Base-by-base conservation (phyloP, 192 early-diverging fungal species). In the Rhizophagus sp. region DNA sequence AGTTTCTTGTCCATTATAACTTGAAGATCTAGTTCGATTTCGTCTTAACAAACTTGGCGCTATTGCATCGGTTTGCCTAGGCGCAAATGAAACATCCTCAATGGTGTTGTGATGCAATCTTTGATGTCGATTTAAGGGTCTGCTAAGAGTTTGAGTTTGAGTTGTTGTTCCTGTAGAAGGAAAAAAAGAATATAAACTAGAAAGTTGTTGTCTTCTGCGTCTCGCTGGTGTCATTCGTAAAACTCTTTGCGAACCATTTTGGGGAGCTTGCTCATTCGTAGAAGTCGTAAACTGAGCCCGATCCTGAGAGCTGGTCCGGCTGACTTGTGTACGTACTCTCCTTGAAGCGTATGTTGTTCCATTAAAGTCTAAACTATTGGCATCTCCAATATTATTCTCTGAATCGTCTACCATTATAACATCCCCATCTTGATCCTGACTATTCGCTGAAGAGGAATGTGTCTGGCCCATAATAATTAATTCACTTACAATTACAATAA, bases 381-480 rank as follows among this genome's bases (percentile, higher is more conserved):
- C 71, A 73, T 49, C 41, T 12, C 24, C 39, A 27, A 49, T 33
- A 25, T 49, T 50, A 25, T 36, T 44, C 19, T 73, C 71, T 25
- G 71, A 52, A 73, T 73, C 47, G 25, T 73, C 71, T 34, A 73
- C 71, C 71, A 73, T 73, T 49, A 52, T 50, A 50, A 73, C 47
- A 73, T 73, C 71, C 33, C 71, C 71, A 44, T 73, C 71, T 44
- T 73, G 71, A 73, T 73, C 71, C 24, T 73, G 71, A n/a, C 52
- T 73, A 44, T 52, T 73, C 24, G 71, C 22, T 15, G 71, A 73
- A 30, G 71, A 49, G 22, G 71, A 73, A 52, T 25, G 24, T 12
- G 17, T 50, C 47, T 73, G 71, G 1, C 71, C 71, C 71, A 73
- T 73, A 34, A 73, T 73, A 34, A 34, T 33, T 33, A 33, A 68